A percentile compares a stretch with the other conserved stretches of the same genome.
Evolutionary conservation across 2,329 filamentous ascomycete genomes (phyloP).

Genomic region (Coniochaeta ligniaria): DNA sequence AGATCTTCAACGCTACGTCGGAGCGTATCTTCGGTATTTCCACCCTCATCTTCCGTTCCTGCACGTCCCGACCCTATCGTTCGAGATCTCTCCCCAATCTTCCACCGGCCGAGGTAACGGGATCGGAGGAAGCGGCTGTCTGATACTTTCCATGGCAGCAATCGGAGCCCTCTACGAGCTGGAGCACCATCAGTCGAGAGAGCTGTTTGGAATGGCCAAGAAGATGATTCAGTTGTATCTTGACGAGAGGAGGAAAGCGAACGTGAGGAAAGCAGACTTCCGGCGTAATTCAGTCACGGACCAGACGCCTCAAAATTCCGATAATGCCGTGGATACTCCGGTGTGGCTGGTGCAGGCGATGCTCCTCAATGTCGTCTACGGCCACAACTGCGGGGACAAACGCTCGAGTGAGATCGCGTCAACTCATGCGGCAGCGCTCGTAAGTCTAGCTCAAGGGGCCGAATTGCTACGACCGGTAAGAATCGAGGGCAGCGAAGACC

Average conservation of each 20-base stretch:
- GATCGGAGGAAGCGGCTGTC: slow-evolving; percentile 74
- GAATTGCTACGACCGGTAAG: slow-evolving; percentile 51
- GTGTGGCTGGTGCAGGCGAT: slow-evolving; percentile 96
- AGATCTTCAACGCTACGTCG: slow-evolving; percentile 85
- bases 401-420: slow-evolving; percentile 85
- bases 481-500: slow-evolving; percentile 35
- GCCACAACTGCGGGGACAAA: slow-evolving; percentile 90
- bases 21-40: slow-evolving; percentile 84
- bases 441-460: slow-evolving; percentile 86
- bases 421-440: slow-evolving; percentile 83
- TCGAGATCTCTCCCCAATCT: slow-evolving; percentile 67
- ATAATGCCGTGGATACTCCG: slow-evolving; percentile 67
- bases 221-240: slow-evolving; percentile 92
- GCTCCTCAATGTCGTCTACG: slow-evolving; percentile 92
- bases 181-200: slow-evolving; percentile 70
- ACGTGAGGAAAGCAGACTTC: slow-evolving; percentile 60
- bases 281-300: slow-evolving; percentile 42
- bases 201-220: slow-evolving; percentile 88
- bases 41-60: slow-evolving; percentile 94
- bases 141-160: slow-evolving; percentile 84
- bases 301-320: slow-evolving; percentile 34
- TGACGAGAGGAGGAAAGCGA: slow-evolving; percentile 81
- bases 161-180: slow-evolving; percentile 69
- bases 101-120: slow-evolving; percentile 49
- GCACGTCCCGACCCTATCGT: slow-evolving; percentile 84